Base-by-base conservation (phyloP, 441 rosid species). In the Francoa sonchifolia region DNA sequence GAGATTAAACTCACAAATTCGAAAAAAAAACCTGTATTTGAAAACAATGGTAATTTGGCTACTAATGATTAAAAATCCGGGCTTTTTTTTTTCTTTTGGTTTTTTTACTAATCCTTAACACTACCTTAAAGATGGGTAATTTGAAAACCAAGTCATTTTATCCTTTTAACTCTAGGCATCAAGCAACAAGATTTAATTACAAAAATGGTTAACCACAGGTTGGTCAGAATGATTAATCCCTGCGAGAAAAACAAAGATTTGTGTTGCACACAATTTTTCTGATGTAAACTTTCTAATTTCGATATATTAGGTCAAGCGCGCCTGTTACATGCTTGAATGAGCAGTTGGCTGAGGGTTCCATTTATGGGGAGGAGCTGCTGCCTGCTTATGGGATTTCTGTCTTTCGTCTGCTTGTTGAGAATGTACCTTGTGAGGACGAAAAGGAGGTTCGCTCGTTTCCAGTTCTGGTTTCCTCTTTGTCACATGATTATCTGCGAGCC, bases 351-450 rank as follows among this genome's bases (percentile, higher is more conserved):
- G 67, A 54, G 48, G 39, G 44, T 44, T 66, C 39, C 63, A 35
- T 35, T 70, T 78, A 8, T 51, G 57, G 5, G 64, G 48, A 34
- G 50, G 44, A 50, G 22, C 39, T 1, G 61, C 42, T 13, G 50
- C 53, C 40, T 48, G 68, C 59, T 71, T 76, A 11, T 17, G 10
- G 7, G 69, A 59, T 47, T 65, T 55, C 30, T 30, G 43, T 44
- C 64, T 58, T 36, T 76, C 90, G 6, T 66, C 74, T 2, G 53
- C 59, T 14, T 42, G 47, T 39, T 40, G 67, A 8, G 33, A 30
- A n/a, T 58, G 47, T 27, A 58, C 25, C 67, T 76, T 82, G 57
- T 74, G 79, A 8, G 65, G 39, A 6, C 52, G 52, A 12, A 50
- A 25, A 38, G 63, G 65, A 50, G 76, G 42, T 48, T 69, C 79